These are phyloP conservation scores for Fusarium secorum DNA, from an alignment of 2,329 filamentous ascomycete genomes.

Conservation along the genomic window DNA sequence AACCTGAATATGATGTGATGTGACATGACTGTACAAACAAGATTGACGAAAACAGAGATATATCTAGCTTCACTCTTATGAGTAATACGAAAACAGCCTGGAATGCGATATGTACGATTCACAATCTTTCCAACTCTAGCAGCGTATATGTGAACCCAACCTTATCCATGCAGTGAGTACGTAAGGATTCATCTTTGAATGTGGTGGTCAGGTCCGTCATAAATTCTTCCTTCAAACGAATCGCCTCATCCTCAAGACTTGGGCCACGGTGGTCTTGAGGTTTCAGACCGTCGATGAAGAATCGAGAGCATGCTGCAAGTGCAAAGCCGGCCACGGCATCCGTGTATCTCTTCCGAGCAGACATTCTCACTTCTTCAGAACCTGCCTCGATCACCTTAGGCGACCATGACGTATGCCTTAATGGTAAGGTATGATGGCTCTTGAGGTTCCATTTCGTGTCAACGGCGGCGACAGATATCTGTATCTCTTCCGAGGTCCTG, in stretches of 20 bases:
- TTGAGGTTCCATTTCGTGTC: background rate
- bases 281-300: background rate
- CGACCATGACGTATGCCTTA: background rate
- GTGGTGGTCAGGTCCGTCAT: accelerated
- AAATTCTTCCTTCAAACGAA: background rate
- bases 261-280: accelerated
- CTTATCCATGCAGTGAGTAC: background rate
- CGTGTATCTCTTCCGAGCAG: background rate
- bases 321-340: background rate
- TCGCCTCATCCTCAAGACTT: accelerated
- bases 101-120: accelerated
- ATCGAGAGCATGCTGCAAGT: background rate
- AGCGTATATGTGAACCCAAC: background rate
- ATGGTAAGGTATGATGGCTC: accelerated
- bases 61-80: accelerated
- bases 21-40: accelerated
- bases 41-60: accelerated
- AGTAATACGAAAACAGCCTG: accelerated
- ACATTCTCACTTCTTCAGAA: accelerated
- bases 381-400: background rate
- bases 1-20: background rate
- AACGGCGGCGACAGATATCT: background rate
- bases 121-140: background rate
- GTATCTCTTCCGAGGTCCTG: accelerated
- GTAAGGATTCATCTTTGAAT: background rate